Evolutionary conservation across 768 basidiomycete genomes (phyloP).

Genomic region (Lactarius sanguifluus): DNA sequence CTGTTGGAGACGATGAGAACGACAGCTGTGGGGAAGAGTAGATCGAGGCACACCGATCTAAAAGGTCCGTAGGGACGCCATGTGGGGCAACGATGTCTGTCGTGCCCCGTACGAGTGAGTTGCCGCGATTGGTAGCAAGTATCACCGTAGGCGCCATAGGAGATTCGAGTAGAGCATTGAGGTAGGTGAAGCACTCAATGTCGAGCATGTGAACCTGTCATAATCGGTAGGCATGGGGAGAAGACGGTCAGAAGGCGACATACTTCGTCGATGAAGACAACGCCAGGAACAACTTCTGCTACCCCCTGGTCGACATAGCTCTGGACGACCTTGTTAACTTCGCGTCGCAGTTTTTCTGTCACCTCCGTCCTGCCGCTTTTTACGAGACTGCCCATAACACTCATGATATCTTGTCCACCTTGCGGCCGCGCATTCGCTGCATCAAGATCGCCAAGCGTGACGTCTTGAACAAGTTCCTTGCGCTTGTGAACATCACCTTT

Average conservation of each 20-base stretch:
- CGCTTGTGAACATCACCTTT: constrained; percentile 96
- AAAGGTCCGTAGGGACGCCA: constrained; percentile 89
- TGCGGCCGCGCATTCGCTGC: constrained; percentile 95
- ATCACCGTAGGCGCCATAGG: constrained; percentile 98
- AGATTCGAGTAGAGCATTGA: constrained; percentile 93
- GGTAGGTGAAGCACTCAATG: constrained; percentile 98
- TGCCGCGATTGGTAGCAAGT: constrained; percentile 93
- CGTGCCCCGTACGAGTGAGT: constrained; percentile 89
- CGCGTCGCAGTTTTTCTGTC: constrained; percentile 91
- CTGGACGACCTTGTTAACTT: constrained; percentile 98
- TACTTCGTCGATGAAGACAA: constrained; percentile 98
- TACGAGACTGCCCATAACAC: constrained; percentile 89
- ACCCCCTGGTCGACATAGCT: constrained; percentile 98
- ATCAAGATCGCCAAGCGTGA: constrained; percentile 92
- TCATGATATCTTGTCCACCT: constrained; percentile 98
- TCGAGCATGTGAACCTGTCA: constrained; percentile 97
- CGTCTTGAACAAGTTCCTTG: constrained; percentile 93
- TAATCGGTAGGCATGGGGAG: neutral
- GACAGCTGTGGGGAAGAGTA: constrained; percentile 4
- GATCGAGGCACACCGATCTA: constrained; percentile 67
- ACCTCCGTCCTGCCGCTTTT: constrained; percentile 94
- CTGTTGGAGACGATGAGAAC: constrained; percentile 40
- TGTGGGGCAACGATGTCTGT: constrained; percentile 90
- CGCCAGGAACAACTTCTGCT: constrained; percentile 96
- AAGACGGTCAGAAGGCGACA: constrained; percentile 30